These are phyloP conservation scores for Colletotrichum viniferum DNA, from an alignment of 2,329 filamentous ascomycete genomes.

Conservation along the genomic window DNA sequence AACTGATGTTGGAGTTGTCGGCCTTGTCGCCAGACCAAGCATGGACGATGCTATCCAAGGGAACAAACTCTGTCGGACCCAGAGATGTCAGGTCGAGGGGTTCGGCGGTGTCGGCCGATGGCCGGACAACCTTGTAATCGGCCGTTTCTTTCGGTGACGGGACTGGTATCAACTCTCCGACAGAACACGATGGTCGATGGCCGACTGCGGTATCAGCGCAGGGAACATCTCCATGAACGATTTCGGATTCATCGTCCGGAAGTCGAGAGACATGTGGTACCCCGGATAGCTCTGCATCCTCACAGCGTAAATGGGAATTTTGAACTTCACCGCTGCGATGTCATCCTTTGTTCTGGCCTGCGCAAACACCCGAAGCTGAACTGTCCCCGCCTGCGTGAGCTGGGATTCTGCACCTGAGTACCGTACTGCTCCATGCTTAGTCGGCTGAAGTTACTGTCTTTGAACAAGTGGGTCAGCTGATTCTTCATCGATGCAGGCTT, in stretches of 20 bases:
- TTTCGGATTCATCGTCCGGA: constrained; percentile 45
- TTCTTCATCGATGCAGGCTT: constrained; percentile 36
- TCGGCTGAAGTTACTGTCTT: constrained; percentile 35
- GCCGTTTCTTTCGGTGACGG: background rate
- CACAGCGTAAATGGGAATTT: constrained; percentile 39
- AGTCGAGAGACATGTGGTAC: constrained; percentile 48
- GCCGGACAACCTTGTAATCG: background rate
- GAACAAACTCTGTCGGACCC: background rate
- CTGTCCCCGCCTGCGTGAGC: constrained; percentile 26
- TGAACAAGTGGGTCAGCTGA: constrained; percentile 27
- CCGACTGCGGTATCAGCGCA: constrained; percentile 31
- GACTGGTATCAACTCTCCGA: background rate
- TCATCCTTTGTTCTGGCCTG: constrained; percentile 28
- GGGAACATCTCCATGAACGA: constrained; percentile 50
- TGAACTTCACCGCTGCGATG: constrained; percentile 26
- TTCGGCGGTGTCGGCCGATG: constrained; percentile 1
- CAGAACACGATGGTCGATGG: constrained; percentile 30
- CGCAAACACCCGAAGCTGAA: constrained; percentile 26
- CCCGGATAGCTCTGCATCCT: constrained; percentile 47
- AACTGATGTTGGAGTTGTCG: constrained; percentile 40
- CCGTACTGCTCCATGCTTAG: constrained; percentile 36
- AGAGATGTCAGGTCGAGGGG: constrained; percentile 1
- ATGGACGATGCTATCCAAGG: constrained; percentile 37
- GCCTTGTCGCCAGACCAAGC: constrained; percentile 44
- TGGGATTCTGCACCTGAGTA: constrained; percentile 21